phyloP scores from a whole-genome alignment of 148 eudicot genomes.

The Fallopia convolvulus region DNA sequence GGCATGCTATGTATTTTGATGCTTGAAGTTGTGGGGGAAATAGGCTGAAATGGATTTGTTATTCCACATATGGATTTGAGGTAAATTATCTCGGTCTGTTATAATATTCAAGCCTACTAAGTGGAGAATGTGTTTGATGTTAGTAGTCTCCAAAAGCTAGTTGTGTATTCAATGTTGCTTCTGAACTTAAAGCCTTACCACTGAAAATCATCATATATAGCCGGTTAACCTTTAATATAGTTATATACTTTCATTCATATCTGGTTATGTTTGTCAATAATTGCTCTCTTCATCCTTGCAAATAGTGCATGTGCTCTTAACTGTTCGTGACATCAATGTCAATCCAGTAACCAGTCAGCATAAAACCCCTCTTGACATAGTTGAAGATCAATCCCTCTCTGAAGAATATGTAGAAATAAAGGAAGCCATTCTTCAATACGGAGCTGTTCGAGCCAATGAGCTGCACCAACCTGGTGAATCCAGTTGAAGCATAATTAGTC shows the following conservation, averaged over 20 bases:
- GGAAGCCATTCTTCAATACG: conserved; percentile 33
- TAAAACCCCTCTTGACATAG: conserved; percentile 80
- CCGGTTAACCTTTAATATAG: not conserved
- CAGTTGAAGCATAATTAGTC: too few relatives aligned
- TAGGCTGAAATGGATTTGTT: too few relatives aligned
- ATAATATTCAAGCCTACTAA: too few relatives aligned
- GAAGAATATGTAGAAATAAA: conserved; percentile 67
- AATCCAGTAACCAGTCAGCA: conserved; percentile 67
- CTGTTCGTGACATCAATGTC: conserved; percentile 10
- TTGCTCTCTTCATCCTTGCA: conserved; percentile 25
- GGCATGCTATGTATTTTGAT: too few relatives aligned
- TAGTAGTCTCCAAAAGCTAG: not conserved
- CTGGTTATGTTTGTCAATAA: not conserved
- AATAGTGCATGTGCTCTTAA: conserved; percentile 50
- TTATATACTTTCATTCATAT: not conserved
- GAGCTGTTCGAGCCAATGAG: conserved; percentile 75
- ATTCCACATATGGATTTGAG: too few relatives aligned
- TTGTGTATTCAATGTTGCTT: not conserved
- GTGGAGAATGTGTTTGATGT: not conserved
- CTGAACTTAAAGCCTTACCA: not conserved
- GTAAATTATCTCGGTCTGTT: too few relatives aligned
- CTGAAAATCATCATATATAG: not conserved
- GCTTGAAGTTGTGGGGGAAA: too few relatives aligned
- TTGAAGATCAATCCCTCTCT: conserved; percentile 69
- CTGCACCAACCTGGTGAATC: conserved; percentile 82